Base-by-base conservation (phyloP, 208 protist species). In the Trypanosoma cruzi region DNA sequence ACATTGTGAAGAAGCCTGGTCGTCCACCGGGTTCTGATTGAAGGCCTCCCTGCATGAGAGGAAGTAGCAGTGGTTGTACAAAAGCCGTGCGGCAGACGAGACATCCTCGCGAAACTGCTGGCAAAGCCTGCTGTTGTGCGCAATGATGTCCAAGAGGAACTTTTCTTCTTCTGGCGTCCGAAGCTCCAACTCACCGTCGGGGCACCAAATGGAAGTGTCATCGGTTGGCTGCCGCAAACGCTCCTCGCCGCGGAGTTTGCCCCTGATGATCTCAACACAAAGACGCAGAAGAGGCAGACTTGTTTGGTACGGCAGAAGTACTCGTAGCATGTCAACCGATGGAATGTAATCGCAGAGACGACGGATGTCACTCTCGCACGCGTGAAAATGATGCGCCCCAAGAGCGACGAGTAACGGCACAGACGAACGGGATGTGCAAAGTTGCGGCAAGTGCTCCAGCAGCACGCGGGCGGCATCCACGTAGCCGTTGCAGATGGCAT, bases 401-500 rank as follows among this genome's bases (percentile, higher is more conserved):
- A 96, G 81, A 8, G 88, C 86, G 10, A 94, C 58, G 20, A 93
- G 71, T 57, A 96, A 71, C 29, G 91, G 83, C 16, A 84, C 64
- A 10, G 91, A 91, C 37, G 59, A 80, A 26, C 71, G 55, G 5
- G 90, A 93, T 0, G 86, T 79, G 22, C 31, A 62, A 50, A 96
- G 71, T 0, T 64, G 73, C 5, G 91, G 85, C 42, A 55, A 82
- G 78, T 86, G 77, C 68, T 74, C 49, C 20, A 96, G 75, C 61
- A 96, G 77, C 54, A 76, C 60, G 37, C 57, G 64, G 16, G 80
- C 72, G 32, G 91, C 81, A 26, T 76, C 76, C 0, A 85, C 75
- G 73, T 94, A 96, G 60, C 87, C 82, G 73, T 96, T 96, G n/a
- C 83, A 85, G 57, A 96, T 92, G 74, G 91, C 88, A 64, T 96